Evolutionary conservation across 1,139 yeast genomes (phyloP), one percentile per base, ranked within the genome.

Genomic region (Pichia terricola): DNA sequence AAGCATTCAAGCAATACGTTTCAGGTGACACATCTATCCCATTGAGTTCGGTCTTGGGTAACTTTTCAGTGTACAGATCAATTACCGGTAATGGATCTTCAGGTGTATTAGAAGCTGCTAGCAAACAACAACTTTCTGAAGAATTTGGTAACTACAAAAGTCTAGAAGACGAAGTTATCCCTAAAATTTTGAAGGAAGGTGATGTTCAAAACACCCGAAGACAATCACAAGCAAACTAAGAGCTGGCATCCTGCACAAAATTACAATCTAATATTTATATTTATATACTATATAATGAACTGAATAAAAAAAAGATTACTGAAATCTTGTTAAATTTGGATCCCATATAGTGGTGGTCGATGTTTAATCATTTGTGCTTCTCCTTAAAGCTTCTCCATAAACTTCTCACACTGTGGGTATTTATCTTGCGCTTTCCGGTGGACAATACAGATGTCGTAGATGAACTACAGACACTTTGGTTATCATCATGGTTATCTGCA

Each of bases 61-160:
- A 74, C 22, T 83, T 76, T 67, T 75, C 81, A 57, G 72, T 85
- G 16, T 85, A 72, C 59, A 69, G 74, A 32, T 72, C 76, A 48
- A 72, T 74, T 51, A 69, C 69, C 40, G 83, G 84, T 40, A 64
- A 64, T 38, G 95, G 95, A 33, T 66, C 76, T 4, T 85, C 78
- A 54, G 94, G 94, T 45, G 71, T 73, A 7, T 62, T 82, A 34
- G 87, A 81, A 48, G 80, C 77, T 56, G 94, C 94, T 2, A 79
- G 89, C n/a, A 72, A 76, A 46, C 64, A 68, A 26, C 81, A 79
- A 51, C 63, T 85, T 47, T 73, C 69, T 43, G 74, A 72, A 51
- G 89, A 84, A 55, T 85, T 85, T 53, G 88, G 87, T 36, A 67
- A 72, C 11, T 52, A 49, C 32, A 45, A 50, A 6, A 58, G 66